Base-by-base conservation (phyloP, 1,284 basidiomycete genomes). In the Stereum hirsutum region DNA sequence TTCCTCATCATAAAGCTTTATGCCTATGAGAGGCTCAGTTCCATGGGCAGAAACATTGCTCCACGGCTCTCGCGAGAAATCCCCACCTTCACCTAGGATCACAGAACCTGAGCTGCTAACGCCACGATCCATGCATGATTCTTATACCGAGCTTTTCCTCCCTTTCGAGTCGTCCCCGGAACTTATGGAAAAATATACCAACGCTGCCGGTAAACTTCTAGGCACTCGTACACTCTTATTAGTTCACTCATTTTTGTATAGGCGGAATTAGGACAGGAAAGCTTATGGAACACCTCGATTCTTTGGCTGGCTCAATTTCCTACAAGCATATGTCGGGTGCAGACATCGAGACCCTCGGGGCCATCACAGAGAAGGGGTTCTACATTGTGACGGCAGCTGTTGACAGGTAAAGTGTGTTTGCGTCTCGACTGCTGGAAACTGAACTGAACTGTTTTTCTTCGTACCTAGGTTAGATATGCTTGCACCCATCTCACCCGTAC, bases 371-470 rank as follows among this genome's bases (percentile, higher is more conserved):
- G 46, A 70, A 73, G 14, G 84, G 83, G 0, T 80, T 88, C 51
- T 90, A 89, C 52, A 73, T 90, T 47, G 88, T 89, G 6, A 90
- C 88, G 2, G 88, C 88, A 27, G 77, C 80, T 5, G 87, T 88
- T 1, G 86, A 91, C 55, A 68, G 87, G 78, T 81, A 52, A 23
- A n/a, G 21, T 12, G 25, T 33, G 30, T 26, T 32, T 40, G 20
- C 23, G n/a, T 17, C 14, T 10, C 11, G n/a, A 14, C 2, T 19
- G n/a, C 19, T 28, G 12, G 14, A 11, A 30, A n/a, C 28, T 37
- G 10, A 27, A 39, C 20, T 4, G 26, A 8, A n/a, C 15, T 27
- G 11, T 23, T 19, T n/a, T 19, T n/a, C n/a, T 19, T 36, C 17
- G 20, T 21, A 12, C n/a, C 21, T 39, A 84, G 80, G 44, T 60